Base-by-base conservation (phyloP, 306 rosid genomes). In the Begonia peltatifolia region DNA sequence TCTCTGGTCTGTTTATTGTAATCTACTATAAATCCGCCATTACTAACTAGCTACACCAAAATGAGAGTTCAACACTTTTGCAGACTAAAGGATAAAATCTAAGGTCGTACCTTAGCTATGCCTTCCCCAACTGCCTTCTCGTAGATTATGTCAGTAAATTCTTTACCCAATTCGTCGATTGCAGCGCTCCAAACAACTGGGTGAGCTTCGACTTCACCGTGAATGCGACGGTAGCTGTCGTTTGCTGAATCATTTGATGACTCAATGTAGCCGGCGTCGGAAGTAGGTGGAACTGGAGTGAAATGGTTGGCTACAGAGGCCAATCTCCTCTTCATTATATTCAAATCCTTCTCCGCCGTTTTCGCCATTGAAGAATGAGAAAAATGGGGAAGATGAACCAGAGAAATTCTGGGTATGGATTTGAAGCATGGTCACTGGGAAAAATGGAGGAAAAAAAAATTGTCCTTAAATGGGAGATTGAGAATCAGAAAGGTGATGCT, bases 71-170 rank as follows among this genome's bases (percentile, higher is more conserved):
- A 7, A 30, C n/a, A 10, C 4, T 44, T 10, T 44, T 8, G 6
- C 48, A 10, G 48, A 44, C n/a, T 44, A 44, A n/a, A n/a, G 48
- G 14, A 38, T 36, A 9, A 16, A 41, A 15, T 10, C 43, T 5
- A 60, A 52, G 17, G 18, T 22, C 2, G 2, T 17, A 82, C 97
- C 93, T 82, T 89, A 5, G 95, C 93, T 5, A 89, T 82, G 54
- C 72, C 97, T 74, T 89, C 97, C 10, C 77, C 93, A 22, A 55
- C 77, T 14, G 95, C 78, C 46, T 84, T 84, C 76, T 89, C 81
- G 55, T 89, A 89, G 3, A 82, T 3, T 41, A 84, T 84, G 71
- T 89, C 95, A 5, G 74, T 72, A 74, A 77, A 84, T 3, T 63
- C 79, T 30, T 79, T 71, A 12, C 66, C 84, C 6, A 71, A 69